phyloP scores from a whole-genome alignment of 129 eudicot species.

The Escallonia rubra region DNA sequence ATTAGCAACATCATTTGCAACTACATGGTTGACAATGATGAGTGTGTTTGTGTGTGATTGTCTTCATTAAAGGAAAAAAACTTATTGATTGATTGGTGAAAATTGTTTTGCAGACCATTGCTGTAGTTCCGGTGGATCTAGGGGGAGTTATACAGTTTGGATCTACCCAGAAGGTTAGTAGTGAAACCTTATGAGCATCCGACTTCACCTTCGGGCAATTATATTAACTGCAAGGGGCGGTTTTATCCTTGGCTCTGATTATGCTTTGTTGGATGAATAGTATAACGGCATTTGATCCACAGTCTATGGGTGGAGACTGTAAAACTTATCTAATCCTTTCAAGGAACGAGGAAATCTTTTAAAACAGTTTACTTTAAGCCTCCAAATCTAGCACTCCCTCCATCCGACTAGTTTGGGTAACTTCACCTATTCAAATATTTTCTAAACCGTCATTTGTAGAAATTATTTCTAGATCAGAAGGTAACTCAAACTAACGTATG shows the following conservation, averaged over 20 bases:
- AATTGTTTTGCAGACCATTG: conserved; percentile 70
- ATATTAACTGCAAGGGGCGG: neutral
- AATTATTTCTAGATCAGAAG: no score
- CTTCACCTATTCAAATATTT: no score
- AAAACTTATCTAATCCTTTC: no score
- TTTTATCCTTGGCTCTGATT: no score
- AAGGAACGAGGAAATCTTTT: neutral
- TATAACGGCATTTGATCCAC: no score
- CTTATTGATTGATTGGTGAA: conserved; percentile 3
- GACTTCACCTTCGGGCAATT: neutral
- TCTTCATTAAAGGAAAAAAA: conserved; percentile 2
- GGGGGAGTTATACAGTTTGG: conserved; percentile 88
- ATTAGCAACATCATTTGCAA: neutral
- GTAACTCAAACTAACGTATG: no score
- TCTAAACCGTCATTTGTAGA: no score
- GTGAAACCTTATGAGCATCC: neutral
- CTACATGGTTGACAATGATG: neutral
- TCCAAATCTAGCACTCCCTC: neutral
- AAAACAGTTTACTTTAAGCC: neutral
- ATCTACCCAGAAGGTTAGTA: conserved; percentile 68
- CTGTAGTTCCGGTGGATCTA: conserved; percentile 74
- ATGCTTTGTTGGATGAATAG: no score
- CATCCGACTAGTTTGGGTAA: no score
- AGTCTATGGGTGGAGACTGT: no score
- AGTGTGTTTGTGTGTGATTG: conserved; percentile 1